Percentiles rank a stretch among this genome's conserved stretches.
Evolutionary conservation across 371 early-diverging fungal genomes (phyloP).

Genomic region (Mucor irregularis): DNA sequence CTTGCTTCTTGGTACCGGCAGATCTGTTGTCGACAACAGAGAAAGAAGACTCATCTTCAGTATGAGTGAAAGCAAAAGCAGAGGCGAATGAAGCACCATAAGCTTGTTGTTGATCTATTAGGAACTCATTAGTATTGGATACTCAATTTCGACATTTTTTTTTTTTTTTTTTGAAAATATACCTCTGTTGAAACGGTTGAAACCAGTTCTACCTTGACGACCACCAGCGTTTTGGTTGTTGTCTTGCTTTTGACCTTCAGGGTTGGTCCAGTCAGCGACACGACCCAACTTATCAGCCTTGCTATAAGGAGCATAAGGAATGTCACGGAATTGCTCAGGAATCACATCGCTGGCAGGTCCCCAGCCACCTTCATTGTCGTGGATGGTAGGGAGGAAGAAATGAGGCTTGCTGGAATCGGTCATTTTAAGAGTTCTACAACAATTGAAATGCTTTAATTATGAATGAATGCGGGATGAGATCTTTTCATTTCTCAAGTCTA

Average conservation of each 20-base stretch:
- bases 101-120: constrained; percentile 73
- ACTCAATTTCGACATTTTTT: neutral
- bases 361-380: constrained; percentile 78
- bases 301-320: constrained; percentile 95
- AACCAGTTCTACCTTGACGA: constrained; percentile 59
- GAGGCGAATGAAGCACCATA: constrained; percentile 87
- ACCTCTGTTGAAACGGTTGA: constrained; percentile 68
- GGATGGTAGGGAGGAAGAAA: constrained; percentile 71
- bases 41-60: constrained; percentile 94
- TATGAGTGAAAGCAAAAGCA: constrained; percentile 89
- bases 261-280: constrained; percentile 90
- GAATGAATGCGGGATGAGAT: too few relatives aligned
- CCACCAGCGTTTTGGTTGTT: constrained; percentile 49
- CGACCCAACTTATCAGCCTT: constrained; percentile 94
- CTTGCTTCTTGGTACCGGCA: constrained; percentile 68
- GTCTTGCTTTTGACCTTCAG: constrained; percentile 68
- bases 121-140: neutral
- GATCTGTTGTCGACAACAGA: constrained; percentile 92
- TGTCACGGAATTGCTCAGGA: constrained; percentile 72
- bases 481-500: too few relatives aligned
- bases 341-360: constrained; percentile 65
- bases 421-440: constrained; percentile 2
- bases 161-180: constrained; percentile 15
- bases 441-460: neutral
- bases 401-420: constrained; percentile 37